Conservation (phyloP, 164 flowering plant species). For the Akebia trifoliata region DNA sequence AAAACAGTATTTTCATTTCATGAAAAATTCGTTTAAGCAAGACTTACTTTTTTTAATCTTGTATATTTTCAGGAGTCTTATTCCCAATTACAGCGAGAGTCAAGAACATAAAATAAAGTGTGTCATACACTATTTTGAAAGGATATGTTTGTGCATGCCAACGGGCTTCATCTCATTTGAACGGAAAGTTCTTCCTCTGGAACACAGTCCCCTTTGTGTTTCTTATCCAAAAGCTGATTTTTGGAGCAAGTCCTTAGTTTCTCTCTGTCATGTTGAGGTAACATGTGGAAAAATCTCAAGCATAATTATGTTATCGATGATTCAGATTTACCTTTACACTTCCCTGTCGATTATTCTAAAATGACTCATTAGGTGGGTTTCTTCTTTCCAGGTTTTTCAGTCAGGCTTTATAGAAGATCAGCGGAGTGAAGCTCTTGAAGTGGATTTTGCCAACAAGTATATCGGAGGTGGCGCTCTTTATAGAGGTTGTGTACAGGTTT, state of each 20-base stretch:
- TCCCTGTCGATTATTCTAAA: background rate
- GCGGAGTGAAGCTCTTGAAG: slow-evolving; percentile 60
- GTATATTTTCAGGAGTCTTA: slow-evolving; percentile 50
- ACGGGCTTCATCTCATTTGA: slow-evolving; percentile 70
- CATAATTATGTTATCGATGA: background rate
- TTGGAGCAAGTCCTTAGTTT: slow-evolving; percentile 58
- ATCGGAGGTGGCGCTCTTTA: slow-evolving; percentile 90
- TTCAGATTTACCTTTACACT: background rate
- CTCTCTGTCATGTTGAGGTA: slow-evolving; percentile 76
- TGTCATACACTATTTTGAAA: slow-evolving; percentile 76
- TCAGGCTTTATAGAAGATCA: slow-evolving; percentile 85
- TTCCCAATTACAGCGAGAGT: slow-evolving; percentile 33
- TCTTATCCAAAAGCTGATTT: slow-evolving; percentile 49
- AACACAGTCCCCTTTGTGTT: slow-evolving; percentile 19
- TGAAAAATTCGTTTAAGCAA: background rate
- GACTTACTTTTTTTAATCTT: background rate
- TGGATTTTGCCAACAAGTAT: slow-evolving; percentile 92
- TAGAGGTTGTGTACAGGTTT: slow-evolving; percentile 89
- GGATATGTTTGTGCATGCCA: slow-evolving; percentile 62
- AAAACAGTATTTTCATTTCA: background rate
- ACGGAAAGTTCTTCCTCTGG: slow-evolving; percentile 69
- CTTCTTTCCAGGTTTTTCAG: slow-evolving; percentile 38
- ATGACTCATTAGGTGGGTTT: background rate
- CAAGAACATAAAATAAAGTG: slow-evolving; percentile 79
- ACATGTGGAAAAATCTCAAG: background rate